Conservation (phyloP, 2,329 filamentous ascomycete genomes). For the Aspergillus sp. region DNA sequence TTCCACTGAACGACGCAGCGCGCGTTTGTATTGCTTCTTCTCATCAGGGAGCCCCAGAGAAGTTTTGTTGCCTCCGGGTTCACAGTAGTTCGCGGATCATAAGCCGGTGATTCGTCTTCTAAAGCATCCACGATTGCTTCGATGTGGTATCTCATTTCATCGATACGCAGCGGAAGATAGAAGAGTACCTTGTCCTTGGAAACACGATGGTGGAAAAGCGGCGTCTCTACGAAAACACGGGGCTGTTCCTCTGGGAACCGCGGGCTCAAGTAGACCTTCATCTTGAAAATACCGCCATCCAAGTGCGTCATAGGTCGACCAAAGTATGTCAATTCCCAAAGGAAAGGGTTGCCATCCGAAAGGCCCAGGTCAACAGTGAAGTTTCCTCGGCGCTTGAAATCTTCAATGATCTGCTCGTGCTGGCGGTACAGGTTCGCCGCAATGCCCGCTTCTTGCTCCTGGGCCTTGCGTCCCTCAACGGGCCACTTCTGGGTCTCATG, state of each 20-base stretch:
- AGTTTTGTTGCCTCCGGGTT: constrained; percentile 80
- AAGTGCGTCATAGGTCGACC: constrained; percentile 89
- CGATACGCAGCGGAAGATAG: constrained; percentile 66
- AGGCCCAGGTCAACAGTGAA: constrained; percentile 71
- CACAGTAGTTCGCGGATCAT: constrained; percentile 84
- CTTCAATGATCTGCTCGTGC: constrained; percentile 73
- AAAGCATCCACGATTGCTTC: constrained; percentile 74
- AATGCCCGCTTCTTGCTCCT: constrained; percentile 65
- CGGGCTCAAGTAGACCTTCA: constrained; percentile 74
- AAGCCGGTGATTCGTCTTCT: constrained; percentile 83
- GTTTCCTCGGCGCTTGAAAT: constrained; percentile 65
- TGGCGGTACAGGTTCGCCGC: constrained; percentile 79
- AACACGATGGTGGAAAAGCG: constrained; percentile 83
- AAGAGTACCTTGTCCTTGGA: constrained; percentile 75
- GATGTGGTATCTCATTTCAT: constrained; percentile 79
- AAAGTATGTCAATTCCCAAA: constrained; percentile 86
- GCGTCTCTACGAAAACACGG: constrained; percentile 72
- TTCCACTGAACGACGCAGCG: constrained; percentile 70
- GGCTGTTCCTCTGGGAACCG: constrained; percentile 86
- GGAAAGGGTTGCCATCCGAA: constrained; percentile 77
- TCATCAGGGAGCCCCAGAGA: constrained; percentile 79
- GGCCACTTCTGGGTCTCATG: constrained; percentile 70
- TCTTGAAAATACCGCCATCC: constrained; percentile 82
- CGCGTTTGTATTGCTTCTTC: constrained; percentile 78
- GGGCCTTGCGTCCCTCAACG: constrained; percentile 58